A percentile compares a stretch with the other conserved stretches of the same genome.
phyloP scores from a whole-genome alignment of 2,329 filamentous ascomycete genomes.

The Esteya vermicola region DNA sequence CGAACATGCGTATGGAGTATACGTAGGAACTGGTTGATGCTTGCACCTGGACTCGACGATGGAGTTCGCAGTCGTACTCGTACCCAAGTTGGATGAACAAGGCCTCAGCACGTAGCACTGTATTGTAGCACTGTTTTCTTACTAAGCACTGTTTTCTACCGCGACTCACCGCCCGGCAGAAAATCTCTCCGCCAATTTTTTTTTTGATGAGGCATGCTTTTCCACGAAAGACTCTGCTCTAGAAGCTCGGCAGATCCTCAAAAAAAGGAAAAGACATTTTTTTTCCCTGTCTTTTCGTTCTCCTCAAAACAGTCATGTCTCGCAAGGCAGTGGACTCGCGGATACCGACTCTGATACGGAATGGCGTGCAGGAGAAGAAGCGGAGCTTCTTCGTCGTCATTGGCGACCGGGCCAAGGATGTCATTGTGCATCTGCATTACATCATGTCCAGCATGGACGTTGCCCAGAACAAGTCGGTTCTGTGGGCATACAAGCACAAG shows the following conservation, averaged over 20 bases:
- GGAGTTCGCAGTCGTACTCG: no score
- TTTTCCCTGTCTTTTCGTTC: no score
- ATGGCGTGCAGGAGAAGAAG: constrained; percentile 91
- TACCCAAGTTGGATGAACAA: no score
- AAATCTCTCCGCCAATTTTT: constrained; percentile 10
- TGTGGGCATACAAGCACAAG: constrained; percentile 98
- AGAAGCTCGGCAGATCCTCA: neutral
- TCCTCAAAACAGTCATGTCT: no score
- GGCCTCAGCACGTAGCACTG: no score
- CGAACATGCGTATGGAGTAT: no score
- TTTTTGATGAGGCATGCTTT: neutral
- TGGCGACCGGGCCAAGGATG: constrained; percentile 87
- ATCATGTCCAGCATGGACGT: constrained; percentile 63
- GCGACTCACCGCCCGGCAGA: constrained; percentile 10
- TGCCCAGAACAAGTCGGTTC: constrained; percentile 85
- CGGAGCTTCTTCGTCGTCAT: constrained; percentile 96
- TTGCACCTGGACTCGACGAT: no score
- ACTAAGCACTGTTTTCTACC: neutral
- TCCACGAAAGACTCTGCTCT: neutral
- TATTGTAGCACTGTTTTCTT: no score
- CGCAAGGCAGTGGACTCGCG: constrained; percentile 62
- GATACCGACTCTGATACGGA: constrained; percentile 80
- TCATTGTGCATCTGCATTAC: constrained; percentile 85
- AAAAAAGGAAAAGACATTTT: constrained; percentile 14
- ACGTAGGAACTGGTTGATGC: no score